These are phyloP conservation scores for Colletotrichum gigasporum DNA, from an alignment of 2,329 filamentous ascomycete genomes.

Conservation along the genomic window DNA sequence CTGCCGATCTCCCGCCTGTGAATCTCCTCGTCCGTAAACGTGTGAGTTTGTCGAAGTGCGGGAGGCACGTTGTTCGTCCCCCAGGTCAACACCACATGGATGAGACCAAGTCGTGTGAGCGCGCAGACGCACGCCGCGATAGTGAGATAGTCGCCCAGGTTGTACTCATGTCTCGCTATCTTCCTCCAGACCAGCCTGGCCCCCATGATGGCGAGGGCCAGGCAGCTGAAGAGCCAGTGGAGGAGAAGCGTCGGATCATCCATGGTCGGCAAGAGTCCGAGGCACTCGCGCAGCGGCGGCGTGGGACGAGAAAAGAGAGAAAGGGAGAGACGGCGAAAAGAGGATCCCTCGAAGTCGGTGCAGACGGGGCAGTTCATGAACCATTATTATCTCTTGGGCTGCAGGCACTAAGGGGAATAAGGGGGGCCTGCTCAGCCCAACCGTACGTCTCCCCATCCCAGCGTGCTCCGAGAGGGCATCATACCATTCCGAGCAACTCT, in stretches of 20 bases:
- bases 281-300: background rate
- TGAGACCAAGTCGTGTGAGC: constrained; percentile 37
- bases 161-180: constrained; percentile 32
- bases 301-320: background rate
- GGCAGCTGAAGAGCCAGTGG: constrained; percentile 38
- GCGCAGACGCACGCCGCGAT: constrained; percentile 51
- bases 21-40: constrained; percentile 42
- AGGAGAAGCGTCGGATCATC: constrained; percentile 33
- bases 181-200: constrained; percentile 34
- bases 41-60: constrained; percentile 33
- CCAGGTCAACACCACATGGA: constrained; percentile 47
- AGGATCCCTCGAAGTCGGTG: background rate
- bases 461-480: constrained; percentile 6
- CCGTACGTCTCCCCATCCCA: constrained; percentile 8
- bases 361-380: constrained; percentile 18
- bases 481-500: constrained; percentile 3
- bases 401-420: background rate
- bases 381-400: constrained; percentile 23
- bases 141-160: constrained; percentile 36
- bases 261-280: constrained; percentile 30
- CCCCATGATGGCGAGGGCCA: constrained; percentile 36
- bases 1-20: constrained; percentile 45
- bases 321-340: constrained; percentile 13
- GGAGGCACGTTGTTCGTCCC: constrained; percentile 45
- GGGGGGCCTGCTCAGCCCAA: constrained; percentile 11